These are phyloP conservation scores for Talaromyces sp. DNA, from an alignment of 2,329 filamentous ascomycete genomes.

Conservation along the genomic window DNA sequence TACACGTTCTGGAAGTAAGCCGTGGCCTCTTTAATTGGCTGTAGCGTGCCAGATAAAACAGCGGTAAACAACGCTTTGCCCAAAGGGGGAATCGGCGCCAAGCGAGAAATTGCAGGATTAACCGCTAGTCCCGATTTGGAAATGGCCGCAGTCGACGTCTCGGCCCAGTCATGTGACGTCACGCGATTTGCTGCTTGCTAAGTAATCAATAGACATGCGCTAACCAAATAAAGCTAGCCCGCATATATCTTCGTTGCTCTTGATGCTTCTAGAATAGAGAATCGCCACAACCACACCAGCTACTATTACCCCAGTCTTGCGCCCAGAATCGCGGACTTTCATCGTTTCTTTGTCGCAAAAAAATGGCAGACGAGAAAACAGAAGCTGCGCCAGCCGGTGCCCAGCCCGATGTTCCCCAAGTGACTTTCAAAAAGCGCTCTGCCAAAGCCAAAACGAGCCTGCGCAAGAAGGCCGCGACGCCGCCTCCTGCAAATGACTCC, in stretches of 20 bases:
- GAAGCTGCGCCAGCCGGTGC: slow-evolving; percentile 13
- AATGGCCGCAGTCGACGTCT: background rate
- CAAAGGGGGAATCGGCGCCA: background rate
- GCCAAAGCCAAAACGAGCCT: slow-evolving; percentile 70
- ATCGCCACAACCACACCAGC: background rate
- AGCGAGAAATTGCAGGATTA: background rate
- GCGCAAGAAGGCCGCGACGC: slow-evolving; percentile 74
- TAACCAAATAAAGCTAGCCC: background rate
- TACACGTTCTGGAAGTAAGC: background rate
- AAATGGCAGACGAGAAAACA: slow-evolving; percentile 24
- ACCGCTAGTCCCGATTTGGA: background rate
- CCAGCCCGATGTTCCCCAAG: slow-evolving; percentile 18
- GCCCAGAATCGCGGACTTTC: background rate
- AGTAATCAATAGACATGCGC: background rate
- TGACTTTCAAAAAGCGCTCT: slow-evolving; percentile 75
- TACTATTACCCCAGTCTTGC: background rate
- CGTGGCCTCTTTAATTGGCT: background rate
- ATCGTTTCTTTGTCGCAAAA: background rate
- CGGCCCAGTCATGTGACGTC: background rate
- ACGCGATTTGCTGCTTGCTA: background rate
- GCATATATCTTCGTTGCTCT: background rate
- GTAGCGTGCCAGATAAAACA: background rate
- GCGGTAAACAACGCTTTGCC: background rate
- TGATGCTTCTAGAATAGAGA: background rate
- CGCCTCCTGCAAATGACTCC: slow-evolving; percentile 53